Conservation (phyloP, 371 early-diverging fungal genomes). For the Saksenaea vasiformis region DNA sequence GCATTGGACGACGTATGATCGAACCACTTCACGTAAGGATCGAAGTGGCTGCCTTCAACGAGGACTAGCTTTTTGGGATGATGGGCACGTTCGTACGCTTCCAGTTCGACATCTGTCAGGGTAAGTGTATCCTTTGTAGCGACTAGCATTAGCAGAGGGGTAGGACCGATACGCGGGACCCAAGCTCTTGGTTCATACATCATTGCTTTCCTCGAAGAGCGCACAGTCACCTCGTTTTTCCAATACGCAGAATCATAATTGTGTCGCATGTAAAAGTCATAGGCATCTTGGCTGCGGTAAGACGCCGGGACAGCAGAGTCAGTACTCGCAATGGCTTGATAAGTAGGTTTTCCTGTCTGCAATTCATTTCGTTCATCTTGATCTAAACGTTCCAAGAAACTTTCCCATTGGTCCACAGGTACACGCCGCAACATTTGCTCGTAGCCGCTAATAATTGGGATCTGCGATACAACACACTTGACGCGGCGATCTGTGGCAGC, state of each 20-base stretch:
- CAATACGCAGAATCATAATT: neutral
- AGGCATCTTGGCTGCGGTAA: neutral
- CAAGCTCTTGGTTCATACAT: neutral
- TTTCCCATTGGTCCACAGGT: neutral
- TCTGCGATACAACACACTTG: neutral
- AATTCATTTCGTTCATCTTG: neutral
- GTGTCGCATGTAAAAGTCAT: neutral
- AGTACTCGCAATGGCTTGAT: neutral
- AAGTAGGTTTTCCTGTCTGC: neutral
- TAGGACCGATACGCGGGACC: neutral
- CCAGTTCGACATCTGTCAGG: neutral
- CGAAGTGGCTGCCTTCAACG: neutral
- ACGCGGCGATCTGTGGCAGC: neutral
- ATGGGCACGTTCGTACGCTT: neutral
- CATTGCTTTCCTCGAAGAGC: neutral
- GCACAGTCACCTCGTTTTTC: neutral
- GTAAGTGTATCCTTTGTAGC: neutral
- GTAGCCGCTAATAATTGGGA: neutral
- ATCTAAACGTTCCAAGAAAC: neutral
- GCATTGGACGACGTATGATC: neutral
- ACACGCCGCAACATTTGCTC: neutral
- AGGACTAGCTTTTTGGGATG: neutral
- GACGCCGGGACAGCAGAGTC: neutral
- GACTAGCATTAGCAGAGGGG: neutral
- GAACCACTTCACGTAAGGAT: neutral